These are phyloP conservation scores for Aleurites moluccanus DNA, from an alignment of 441 rosid genomes.

Conservation along the genomic window DNA sequence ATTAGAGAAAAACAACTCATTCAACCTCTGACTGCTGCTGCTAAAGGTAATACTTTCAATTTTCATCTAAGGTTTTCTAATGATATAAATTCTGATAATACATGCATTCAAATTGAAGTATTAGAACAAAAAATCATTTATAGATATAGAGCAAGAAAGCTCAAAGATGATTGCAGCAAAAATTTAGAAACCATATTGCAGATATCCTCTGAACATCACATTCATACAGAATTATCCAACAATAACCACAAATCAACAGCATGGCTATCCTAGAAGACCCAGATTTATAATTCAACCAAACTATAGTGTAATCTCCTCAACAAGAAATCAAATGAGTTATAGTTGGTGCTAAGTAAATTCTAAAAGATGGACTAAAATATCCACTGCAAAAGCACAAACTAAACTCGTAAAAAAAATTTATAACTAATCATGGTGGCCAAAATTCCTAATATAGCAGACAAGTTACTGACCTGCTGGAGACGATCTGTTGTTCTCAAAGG, in stretches of 20 bases:
- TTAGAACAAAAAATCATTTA: background rate
- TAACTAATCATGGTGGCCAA: background rate
- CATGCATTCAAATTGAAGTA: background rate
- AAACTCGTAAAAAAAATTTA: background rate
- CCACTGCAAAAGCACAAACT: background rate
- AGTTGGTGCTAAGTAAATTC: background rate
- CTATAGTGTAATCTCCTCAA: background rate
- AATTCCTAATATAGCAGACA: conserved; percentile 18
- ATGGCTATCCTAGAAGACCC: background rate
- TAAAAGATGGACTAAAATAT: background rate
- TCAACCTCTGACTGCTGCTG: background rate
- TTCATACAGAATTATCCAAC: background rate
- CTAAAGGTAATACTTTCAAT: conserved; percentile 27
- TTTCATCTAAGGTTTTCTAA: conserved; percentile 5
- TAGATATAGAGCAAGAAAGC: conserved; percentile 8
- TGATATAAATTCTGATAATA: background rate
- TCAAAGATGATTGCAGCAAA: background rate
- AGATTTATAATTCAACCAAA: background rate
- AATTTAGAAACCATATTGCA: background rate
- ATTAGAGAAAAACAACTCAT: conserved; percentile 5
- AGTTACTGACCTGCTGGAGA: conserved; percentile 73
- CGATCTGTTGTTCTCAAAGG: conserved; percentile 90
- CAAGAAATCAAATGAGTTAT: background rate
- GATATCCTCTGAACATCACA: background rate
- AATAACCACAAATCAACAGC: background rate